Conservation (phyloP, 169 alveolate species). For the Fabrea salina region DNA sequence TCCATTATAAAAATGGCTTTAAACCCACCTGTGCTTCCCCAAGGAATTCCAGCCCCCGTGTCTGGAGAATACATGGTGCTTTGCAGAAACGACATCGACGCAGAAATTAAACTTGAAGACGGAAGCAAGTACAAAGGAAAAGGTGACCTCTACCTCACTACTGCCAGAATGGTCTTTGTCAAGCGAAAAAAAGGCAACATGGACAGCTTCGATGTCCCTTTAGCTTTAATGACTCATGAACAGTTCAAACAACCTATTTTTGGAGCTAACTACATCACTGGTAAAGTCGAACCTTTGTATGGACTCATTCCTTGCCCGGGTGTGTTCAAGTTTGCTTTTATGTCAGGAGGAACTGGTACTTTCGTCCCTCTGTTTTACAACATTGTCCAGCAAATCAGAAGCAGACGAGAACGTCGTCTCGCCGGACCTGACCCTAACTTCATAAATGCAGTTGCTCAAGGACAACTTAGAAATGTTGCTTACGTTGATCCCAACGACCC, state of each 20-base stretch:
- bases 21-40: conserved; percentile 58
- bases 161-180: conserved; percentile 65
- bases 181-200: conserved; percentile 37
- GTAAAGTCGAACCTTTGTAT: conserved; percentile 62
- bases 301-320: conserved; percentile 60
- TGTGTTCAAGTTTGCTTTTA: conserved; percentile 68
- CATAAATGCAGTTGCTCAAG: conserved; percentile 35
- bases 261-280: conserved; percentile 73
- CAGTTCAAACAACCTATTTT: conserved; percentile 76
- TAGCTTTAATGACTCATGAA: conserved; percentile 59
- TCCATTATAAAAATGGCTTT: conserved; percentile 56
- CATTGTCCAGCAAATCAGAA: conserved; percentile 47
- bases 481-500: conserved; percentile 80
- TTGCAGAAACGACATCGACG: conserved; percentile 57
- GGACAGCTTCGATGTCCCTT: conserved; percentile 73
- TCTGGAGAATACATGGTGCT: conserved; percentile 65
- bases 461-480: conserved; percentile 48
- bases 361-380: conserved; percentile 54
- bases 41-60: conserved; percentile 55
- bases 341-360: conserved; percentile 77
- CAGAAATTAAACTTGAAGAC: conserved; percentile 53
- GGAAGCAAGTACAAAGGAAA: conserved; percentile 63
- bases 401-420: conserved; percentile 44
- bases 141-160: conserved; percentile 69
- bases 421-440: conserved; percentile 45